Evolutionary conservation across 2,329 filamentous ascomycete genomes (phyloP), one percentile per base, ranked within the genome.

Genomic region (Tolypocladium amazonense): DNA sequence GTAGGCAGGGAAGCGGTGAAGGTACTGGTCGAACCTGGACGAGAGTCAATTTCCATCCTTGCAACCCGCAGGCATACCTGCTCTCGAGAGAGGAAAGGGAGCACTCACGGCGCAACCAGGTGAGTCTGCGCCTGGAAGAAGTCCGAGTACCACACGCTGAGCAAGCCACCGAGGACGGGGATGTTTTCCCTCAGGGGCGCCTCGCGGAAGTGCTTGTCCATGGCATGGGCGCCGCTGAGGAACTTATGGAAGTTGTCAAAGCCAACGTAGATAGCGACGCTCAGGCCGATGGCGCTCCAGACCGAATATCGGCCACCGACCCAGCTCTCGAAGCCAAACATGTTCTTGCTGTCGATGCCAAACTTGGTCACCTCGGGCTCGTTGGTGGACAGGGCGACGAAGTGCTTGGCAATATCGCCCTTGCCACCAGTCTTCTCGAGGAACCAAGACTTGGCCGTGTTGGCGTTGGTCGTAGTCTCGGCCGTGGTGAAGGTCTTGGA

Each of bases 401-500:
- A 99, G 83, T 99, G 94, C 84, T 97, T 99, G 67, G 94, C 91
- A 68, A 99, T 95, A 35, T 96, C 88, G 62, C 83, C 86, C 86
- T 94, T 78, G 83, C 88, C 75, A 73, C 75, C 81, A 0, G 84
- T 86, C 78, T 87, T 86, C 78, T 95, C 82, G 67, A 97, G 83
- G 86, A 99, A 99, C 94, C 94, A 99, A 58, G 82, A 77, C 85
- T 99, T 99, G 64, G 94, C 94, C 37, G 90, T 92, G 82, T 96
- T 97, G 76, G 94, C 94, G 74, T 99, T 99, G 69, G 93, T 97
- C 62, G 83, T 88, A 56, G 94, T 99, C 84, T 99, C 94, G 61
- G 94, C 94, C 12, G 94, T 99, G 64, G 94, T 99, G 78, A 99
- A 99, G 64, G 94, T 99, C 88, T 99, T 99, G 76, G 93, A 97